These are phyloP conservation scores for Ambrosia hybrid DNA, from an alignment of 140 eudicot species.

Conservation along the genomic window DNA sequence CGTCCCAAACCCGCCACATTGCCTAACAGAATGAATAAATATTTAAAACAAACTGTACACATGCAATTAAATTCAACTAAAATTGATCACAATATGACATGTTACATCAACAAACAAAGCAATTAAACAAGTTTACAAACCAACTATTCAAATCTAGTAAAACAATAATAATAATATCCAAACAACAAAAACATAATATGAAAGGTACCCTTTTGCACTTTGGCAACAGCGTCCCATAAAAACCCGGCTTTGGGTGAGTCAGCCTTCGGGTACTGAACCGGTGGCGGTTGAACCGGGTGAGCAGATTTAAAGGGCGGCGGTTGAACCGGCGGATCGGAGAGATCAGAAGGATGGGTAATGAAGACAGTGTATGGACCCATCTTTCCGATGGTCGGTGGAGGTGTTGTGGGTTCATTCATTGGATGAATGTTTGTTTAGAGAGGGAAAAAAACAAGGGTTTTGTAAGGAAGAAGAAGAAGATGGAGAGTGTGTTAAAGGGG, in stretches of 20 bases:
- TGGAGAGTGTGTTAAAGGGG: constrained; percentile 18
- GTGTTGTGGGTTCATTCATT: constrained; percentile 38
- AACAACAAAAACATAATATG: neutral
- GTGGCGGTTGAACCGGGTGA: constrained; percentile 46
- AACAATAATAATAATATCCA: constrained; percentile 13
- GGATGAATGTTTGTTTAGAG: constrained; percentile 16
- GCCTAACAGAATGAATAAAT: neutral
- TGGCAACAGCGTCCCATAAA: constrained; percentile 76
- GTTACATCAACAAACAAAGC: neutral
- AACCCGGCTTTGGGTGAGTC: constrained; percentile 42
- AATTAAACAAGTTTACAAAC: constrained; percentile 1
- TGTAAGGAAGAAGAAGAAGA: too few relatives aligned
- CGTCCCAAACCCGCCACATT: too few relatives aligned
- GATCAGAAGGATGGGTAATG: constrained; percentile 47
- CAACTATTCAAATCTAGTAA: constrained; percentile 15
- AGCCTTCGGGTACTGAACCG: constrained; percentile 43
- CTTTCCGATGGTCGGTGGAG: constrained; percentile 58
- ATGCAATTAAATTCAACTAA: neutral
- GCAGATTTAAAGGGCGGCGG: constrained; percentile 27
- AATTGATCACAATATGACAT: neutral
- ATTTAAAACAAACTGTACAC: neutral
- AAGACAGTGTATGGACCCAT: constrained; percentile 67
- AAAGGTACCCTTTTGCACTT: constrained; percentile 63
- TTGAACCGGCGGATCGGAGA: constrained; percentile 33
- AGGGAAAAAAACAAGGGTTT: constrained; percentile 24